Evolutionary conservation across 106 monocot genomes (phyloP).

Genomic region (Dendrobium officinale): DNA sequence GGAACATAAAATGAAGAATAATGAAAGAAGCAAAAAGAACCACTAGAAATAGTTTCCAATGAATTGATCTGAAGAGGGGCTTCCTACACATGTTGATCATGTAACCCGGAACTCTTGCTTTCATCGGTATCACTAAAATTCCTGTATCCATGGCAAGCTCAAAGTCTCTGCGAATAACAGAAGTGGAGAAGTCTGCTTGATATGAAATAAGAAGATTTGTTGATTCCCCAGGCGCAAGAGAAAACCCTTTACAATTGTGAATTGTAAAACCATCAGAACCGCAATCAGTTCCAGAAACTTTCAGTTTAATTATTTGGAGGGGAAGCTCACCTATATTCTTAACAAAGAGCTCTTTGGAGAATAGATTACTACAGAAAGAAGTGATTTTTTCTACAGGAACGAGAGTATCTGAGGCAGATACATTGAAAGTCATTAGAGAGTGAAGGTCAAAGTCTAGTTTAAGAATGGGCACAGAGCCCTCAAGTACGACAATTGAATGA

Average conservation of each 20-base stretch:
- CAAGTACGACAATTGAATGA: constrained; percentile 45
- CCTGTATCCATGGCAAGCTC: constrained; percentile 51
- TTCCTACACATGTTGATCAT: constrained; percentile 45
- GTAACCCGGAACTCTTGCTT: constrained; percentile 37
- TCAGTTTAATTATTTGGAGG: constrained; percentile 44
- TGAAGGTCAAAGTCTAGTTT: constrained; percentile 51
- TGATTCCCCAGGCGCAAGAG: constrained; percentile 59
- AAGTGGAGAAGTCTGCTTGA: constrained; percentile 43
- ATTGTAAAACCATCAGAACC: constrained; percentile 51
- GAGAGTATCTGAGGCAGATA: constrained; percentile 17
- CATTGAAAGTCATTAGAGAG: constrained; percentile 24
- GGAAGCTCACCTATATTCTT: constrained; percentile 74
- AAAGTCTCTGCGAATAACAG: constrained; percentile 50
- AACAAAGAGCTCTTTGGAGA: constrained; percentile 57
- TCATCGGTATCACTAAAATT: constrained; percentile 65
- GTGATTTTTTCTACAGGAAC: constrained; percentile 15
- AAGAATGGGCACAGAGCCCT: constrained; percentile 49
- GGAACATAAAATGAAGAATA: constrained; percentile 21
- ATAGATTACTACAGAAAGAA: constrained; percentile 28
- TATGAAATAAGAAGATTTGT: constrained; percentile 43
- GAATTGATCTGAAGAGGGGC: constrained; percentile 18
- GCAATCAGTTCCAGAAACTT: constrained; percentile 59
- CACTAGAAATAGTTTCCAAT: constrained; percentile 25
- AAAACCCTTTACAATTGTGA: constrained; percentile 51
- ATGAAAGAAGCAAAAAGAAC: constrained; percentile 17